Base-by-base conservation (phyloP, 2,329 filamentous ascomycete species). In the Microdochium bolleyi region DNA sequence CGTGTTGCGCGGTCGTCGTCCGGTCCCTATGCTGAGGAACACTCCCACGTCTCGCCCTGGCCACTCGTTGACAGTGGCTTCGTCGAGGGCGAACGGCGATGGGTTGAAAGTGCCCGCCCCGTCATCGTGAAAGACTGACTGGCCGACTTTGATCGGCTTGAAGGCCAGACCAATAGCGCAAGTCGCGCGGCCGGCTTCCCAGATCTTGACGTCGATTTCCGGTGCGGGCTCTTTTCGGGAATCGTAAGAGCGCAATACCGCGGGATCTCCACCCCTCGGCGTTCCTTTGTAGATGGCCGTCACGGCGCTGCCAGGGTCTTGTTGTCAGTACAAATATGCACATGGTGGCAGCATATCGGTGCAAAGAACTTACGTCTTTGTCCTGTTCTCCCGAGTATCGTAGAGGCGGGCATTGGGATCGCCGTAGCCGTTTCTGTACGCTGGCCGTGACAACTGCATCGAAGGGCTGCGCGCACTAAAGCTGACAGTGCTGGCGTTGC, bases 121-220 rank as follows among this genome's bases (percentile, higher is more conserved):
- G 66, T 97, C 92, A 60, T 99, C 94, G 55, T 96, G 87, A 64
- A 99, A 99, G 10, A 91, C 78, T 1, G 91, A 92, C 67, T 97
- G 92, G 3, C 94, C 94, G 38, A 99, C 89, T 58, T 88, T 87
- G 50, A 99, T 91, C 0, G 92, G 91, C 67, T 99, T 99, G 73
- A 99, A 99, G 1, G 94, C 94, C 46, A 96, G 76, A 0, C 89
- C 90, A 1, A 92, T 94, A 1, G 94, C 89, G 51, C 82, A 89
- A 1, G 94, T 99, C n/a, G 94, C 94, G 55, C 94, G 84, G 11
- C 94, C 94, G 3, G 94, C 94, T 71, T 99, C 87, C 94, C 94
- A 99, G 53, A 99, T 94, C 48, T 87, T 95, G 70, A 92, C 96
- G 64, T 96, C 88, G 56, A 90, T 92, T 67, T 96, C 92, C 2